Base-by-base conservation (phyloP, 2,329 filamentous ascomycete genomes). In the Cladobotryum protrusum region DNA sequence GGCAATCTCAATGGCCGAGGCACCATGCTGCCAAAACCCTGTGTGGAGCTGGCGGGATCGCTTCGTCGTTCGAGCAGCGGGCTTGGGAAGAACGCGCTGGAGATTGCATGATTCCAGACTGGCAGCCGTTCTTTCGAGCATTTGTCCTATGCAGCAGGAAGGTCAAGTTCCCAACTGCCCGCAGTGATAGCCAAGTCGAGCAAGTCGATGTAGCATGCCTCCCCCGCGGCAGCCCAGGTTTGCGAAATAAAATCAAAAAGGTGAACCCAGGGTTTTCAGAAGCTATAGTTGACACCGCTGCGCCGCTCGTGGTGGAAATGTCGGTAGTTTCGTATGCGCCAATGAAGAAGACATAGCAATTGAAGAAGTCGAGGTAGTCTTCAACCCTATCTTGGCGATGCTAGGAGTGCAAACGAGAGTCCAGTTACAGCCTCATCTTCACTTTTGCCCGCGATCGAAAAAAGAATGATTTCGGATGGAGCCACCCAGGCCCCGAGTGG, bases 91-190 rank as follows among this genome's bases (percentile, higher is more conserved):
- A 54, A 77, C 70, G 64, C 76, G 72, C 63, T 76, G 75, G 62
- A 81, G 68, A 57, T 70, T 71, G 68, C 75, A 75, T 64, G 77
- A 72, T 72, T 81, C 78, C 65, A 81, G 66, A 64, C 69, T 72
- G 54, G 73, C 72, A 37, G 76, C 75, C 50, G 77, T 78, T 72
- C 77, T 75, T 71, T 81, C 78, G 59, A 81, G 74, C 77, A 81
- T 79, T 64, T 68, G 70, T 48, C 52, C 52, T 50, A 50, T 41
- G 15, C 15, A 40, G 32, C 42, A 43, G 50, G 18, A 49, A 32
- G 18, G 46, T 45, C 41, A 43, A 37, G 32, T 42, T 42, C 34
- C 45, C 33, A 47, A 33, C 12, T 18, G 44, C 45, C 39, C 39
- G 44, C 37, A 47, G 45, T 24, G 45, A 46, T 43, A 43, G 29